phyloP scores from a whole-genome alignment of 1,284 basidiomycete species.

The Ustilago crameri region DNA sequence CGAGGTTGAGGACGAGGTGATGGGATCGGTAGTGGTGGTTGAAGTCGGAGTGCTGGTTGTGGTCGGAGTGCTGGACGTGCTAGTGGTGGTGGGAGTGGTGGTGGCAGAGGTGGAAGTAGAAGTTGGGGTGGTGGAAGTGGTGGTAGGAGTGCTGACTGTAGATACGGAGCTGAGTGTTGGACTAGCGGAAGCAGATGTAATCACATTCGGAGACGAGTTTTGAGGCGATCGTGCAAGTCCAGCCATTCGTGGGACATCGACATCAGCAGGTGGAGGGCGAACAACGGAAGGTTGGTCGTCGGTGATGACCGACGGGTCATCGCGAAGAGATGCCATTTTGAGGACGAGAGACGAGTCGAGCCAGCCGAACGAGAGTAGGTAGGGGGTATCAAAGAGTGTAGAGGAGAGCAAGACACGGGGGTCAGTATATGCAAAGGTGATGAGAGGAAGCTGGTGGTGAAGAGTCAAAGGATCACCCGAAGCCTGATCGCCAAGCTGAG shows the following conservation, averaged over 20 bases:
- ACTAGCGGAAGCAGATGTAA: not conserved
- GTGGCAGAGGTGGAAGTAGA: not conserved
- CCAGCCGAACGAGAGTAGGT: not conserved
- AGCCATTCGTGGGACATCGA: not conserved
- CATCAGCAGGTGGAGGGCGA: not conserved
- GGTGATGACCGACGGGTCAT: not conserved
- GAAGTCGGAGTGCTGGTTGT: slow-evolving; percentile 1
- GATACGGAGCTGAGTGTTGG: slow-evolving; percentile 1
- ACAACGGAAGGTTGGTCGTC: not conserved
- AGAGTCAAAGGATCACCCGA: not conserved
- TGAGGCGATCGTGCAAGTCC: slow-evolving; percentile 26
- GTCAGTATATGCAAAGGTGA: not conserved
- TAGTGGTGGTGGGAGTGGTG: slow-evolving; percentile 16
- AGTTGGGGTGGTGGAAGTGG: slow-evolving; percentile 12
- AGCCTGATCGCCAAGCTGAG: too few relatives aligned
- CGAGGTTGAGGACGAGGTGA: slow-evolving; percentile 2
- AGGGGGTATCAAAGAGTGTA: not conserved
- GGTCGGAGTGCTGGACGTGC: slow-evolving; percentile 8
- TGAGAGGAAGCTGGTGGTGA: not conserved
- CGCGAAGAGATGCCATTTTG: slow-evolving; percentile 7
- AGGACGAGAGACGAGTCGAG: not conserved
- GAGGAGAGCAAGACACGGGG: not conserved
- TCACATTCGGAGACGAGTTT: slow-evolving; percentile 3
- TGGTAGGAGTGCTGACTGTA: slow-evolving; percentile 6
- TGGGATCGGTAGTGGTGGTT: slow-evolving; percentile 14